Percentiles rank a stretch among this genome's conserved stretches.
Conservation (phyloP, 2,329 filamentous ascomycete species). For the Diplodia scrobiculata region DNA sequence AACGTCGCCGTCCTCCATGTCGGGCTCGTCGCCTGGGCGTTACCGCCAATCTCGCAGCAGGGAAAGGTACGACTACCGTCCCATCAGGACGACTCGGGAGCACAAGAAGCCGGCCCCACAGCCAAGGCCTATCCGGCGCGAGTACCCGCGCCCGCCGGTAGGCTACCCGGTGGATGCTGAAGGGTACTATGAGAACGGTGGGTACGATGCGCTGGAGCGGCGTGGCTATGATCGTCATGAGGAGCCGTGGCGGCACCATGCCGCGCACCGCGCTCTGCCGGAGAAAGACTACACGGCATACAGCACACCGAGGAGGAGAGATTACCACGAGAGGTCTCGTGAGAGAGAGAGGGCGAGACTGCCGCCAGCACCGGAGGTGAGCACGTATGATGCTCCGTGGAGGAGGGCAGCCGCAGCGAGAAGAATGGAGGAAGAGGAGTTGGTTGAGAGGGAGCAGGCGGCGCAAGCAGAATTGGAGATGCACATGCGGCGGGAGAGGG, state of each 20-base stretch:
- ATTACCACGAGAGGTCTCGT: not conserved
- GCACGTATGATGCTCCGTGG: not conserved
- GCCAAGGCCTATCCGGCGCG: not conserved
- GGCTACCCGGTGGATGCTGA: not conserved
- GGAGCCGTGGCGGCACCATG: not conserved
- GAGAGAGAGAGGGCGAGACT: not conserved
- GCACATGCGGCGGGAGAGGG: not conserved
- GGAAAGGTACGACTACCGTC: not conserved
- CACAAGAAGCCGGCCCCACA: constrained; percentile 10
- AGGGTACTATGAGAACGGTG: constrained; percentile 13
- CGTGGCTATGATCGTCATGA: not conserved
- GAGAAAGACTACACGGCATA: not conserved
- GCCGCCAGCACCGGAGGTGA: constrained; percentile 8
- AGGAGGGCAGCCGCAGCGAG: not conserved
- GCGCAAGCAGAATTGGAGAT: not conserved
- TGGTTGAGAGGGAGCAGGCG: not conserved
- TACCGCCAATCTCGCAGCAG: not conserved
- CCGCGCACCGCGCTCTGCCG: not conserved
- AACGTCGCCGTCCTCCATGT: constrained; percentile 1
- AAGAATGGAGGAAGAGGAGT: not conserved
- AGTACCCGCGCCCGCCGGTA: not conserved
- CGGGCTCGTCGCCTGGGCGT: not conserved
- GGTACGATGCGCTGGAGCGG: constrained; percentile 4
- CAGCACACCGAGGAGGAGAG: not conserved
- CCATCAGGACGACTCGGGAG: not conserved